Percentiles rank a stretch among this genome's conserved stretches.
phyloP scores from a whole-genome alignment of 140 eudicot species.

The Senecio squalidus region DNA sequence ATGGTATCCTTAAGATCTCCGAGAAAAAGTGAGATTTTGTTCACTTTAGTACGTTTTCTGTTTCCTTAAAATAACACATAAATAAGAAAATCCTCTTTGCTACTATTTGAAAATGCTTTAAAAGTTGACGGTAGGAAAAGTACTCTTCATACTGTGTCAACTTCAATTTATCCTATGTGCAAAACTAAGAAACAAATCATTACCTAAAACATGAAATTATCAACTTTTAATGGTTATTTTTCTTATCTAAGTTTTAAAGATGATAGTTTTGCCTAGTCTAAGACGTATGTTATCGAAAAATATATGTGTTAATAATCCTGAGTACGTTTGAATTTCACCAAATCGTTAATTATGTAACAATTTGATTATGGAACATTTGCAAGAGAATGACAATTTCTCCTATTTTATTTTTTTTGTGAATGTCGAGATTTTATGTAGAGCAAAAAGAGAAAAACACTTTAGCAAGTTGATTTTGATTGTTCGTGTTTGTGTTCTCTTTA shows the following conservation, averaged over 20 bases:
- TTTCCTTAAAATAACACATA: constrained; percentile 17
- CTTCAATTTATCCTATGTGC: constrained; percentile 20
- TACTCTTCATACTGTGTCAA: neutral
- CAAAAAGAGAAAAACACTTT: no score
- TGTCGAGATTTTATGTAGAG: no score
- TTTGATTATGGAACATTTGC: no score
- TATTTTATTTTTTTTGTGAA: no score
- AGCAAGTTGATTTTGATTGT: no score
- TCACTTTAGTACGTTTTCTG: constrained; percentile 24
- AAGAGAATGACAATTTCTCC: no score
- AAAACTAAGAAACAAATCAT: constrained; percentile 9
- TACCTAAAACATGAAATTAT: neutral
- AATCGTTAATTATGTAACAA: no score
- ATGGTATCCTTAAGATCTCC: constrained; percentile 41
- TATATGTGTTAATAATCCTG: no score
- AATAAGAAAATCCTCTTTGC: no score
- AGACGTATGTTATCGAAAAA: no score
- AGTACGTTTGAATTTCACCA: no score
- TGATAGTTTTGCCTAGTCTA: neutral
- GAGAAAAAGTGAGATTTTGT: constrained; percentile 36
- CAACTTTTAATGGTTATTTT: no score
- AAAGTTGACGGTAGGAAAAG: neutral
- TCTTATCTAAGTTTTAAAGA: neutral
- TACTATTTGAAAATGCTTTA: constrained; percentile 15
- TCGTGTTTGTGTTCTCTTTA: neutral